Evolutionary conservation across 257 asterid genomes (phyloP).

Genomic region (Solanum microdontum): DNA sequence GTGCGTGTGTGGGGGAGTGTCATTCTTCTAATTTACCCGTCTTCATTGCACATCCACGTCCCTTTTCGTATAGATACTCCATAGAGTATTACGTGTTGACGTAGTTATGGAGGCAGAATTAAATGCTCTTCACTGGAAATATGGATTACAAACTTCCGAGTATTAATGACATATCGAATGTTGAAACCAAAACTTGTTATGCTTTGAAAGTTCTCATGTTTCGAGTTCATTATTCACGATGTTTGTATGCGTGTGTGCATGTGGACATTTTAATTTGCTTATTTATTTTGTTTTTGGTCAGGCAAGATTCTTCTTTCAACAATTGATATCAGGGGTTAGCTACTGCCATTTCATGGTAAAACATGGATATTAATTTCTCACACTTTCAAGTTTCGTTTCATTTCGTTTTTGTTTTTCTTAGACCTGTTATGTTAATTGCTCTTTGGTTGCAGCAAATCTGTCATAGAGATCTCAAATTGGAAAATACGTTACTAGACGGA

Average conservation of each 20-base stretch:
- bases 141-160: background rate
- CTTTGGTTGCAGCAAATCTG: background rate
- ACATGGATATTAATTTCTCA: background rate
- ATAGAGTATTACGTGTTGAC: background rate
- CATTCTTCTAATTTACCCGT: background rate
- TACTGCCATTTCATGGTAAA: constrained; percentile 31
- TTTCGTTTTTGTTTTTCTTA: background rate
- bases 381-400: background rate
- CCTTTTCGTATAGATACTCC: background rate
- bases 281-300: background rate
- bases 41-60: background rate
- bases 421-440: background rate
- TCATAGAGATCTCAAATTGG: constrained; percentile 33
- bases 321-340: constrained; percentile 29
- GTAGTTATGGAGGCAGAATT: background rate
- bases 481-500: constrained; percentile 24
- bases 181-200: background rate
- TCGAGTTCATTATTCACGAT: background rate
- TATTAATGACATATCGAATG: background rate
- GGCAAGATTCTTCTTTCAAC: constrained; percentile 34
- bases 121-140: background rate
- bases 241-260: background rate
- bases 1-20: background rate
- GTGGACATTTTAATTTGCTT: background rate
- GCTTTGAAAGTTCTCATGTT: background rate